Conservation (phyloP, 371 early-diverging fungal genomes). For the Blakeslea trispora region DNA sequence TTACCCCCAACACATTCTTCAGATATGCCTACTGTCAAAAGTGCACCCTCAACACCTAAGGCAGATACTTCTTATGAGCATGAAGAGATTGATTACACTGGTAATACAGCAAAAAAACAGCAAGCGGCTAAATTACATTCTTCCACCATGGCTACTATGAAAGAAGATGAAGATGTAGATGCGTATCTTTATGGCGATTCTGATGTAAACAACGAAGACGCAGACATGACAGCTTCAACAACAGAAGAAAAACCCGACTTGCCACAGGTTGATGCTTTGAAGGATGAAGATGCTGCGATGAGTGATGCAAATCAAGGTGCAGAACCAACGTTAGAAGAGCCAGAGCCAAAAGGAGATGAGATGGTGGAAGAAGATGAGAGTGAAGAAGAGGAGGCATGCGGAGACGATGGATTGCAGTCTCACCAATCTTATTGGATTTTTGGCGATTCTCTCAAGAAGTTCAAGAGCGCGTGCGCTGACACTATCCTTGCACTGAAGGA, state of each 20-base stretch:
- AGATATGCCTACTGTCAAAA: background rate
- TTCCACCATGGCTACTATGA: background rate
- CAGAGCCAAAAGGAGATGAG: background rate
- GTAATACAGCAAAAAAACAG: background rate
- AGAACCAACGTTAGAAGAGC: background rate
- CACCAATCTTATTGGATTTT: slow-evolving; percentile 52
- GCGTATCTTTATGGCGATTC: slow-evolving; percentile 36
- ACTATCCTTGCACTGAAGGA: slow-evolving; percentile 6
- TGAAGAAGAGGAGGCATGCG: background rate
- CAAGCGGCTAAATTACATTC: background rate
- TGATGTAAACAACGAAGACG: slow-evolving; percentile 8
- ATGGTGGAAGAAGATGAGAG: slow-evolving; percentile 1
- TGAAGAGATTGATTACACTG: background rate
- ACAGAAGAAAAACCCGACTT: background rate
- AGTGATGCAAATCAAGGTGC: background rate
- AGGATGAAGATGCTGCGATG: background rate
- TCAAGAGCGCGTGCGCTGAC: slow-evolving; percentile 29
- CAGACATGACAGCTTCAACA: background rate
- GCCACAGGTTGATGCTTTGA: background rate
- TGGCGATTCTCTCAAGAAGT: slow-evolving; percentile 43
- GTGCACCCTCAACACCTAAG: slow-evolving; percentile 1
- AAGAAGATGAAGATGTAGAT: slow-evolving; percentile 38
- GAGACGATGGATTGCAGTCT: slow-evolving; percentile 20
- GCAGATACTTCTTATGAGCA: background rate
- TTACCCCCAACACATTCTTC: background rate